Percentiles rank a stretch among this genome's conserved stretches.
These are phyloP conservation scores for Fonsecaea pugnacius DNA, from an alignment of 2,329 filamentous ascomycete genomes.

Conservation along the genomic window DNA sequence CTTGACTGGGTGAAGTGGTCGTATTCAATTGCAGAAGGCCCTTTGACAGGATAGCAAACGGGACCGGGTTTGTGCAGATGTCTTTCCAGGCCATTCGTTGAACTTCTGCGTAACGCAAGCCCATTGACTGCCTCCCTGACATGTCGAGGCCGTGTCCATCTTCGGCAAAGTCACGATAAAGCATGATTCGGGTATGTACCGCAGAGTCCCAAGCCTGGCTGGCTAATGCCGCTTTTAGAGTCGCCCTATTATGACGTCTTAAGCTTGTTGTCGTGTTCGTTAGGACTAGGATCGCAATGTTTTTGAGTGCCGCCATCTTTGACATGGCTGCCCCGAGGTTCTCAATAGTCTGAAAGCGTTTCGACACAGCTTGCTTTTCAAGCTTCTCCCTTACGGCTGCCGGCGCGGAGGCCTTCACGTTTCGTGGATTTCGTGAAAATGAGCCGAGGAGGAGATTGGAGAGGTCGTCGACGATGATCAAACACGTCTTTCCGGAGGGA, in stretches of 20 bases:
- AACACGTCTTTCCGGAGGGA: slow-evolving; percentile 64
- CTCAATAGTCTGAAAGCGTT: slow-evolving; percentile 60
- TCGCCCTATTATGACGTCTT: slow-evolving; percentile 66
- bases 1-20: slow-evolving; percentile 12
- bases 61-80: slow-evolving; percentile 42
- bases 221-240: slow-evolving; percentile 74
- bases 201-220: slow-evolving; percentile 79
- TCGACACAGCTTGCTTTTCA: slow-evolving; percentile 54
- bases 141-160: slow-evolving; percentile 49
- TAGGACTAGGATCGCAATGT: slow-evolving; percentile 74
- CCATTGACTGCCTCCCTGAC: slow-evolving; percentile 42
- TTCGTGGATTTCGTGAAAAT: slow-evolving; percentile 64
- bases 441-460: slow-evolving; percentile 77
- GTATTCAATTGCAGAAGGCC: slow-evolving; percentile 22
- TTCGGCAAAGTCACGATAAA: slow-evolving; percentile 76
- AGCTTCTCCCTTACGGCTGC: slow-evolving; percentile 45
- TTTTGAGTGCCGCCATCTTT: slow-evolving; percentile 73
- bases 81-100: slow-evolving; percentile 66
- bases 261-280: slow-evolving; percentile 84
- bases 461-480: slow-evolving; percentile 78
- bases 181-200: slow-evolving; percentile 71
- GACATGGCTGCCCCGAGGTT: slow-evolving; percentile 65
- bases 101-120: slow-evolving; percentile 64
- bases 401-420: slow-evolving; percentile 37
- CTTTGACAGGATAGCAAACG: slow-evolving; percentile 47